Evolutionary conservation across 441 rosid genomes (phyloP).

Genomic region (Gossypium trilobum): DNA sequence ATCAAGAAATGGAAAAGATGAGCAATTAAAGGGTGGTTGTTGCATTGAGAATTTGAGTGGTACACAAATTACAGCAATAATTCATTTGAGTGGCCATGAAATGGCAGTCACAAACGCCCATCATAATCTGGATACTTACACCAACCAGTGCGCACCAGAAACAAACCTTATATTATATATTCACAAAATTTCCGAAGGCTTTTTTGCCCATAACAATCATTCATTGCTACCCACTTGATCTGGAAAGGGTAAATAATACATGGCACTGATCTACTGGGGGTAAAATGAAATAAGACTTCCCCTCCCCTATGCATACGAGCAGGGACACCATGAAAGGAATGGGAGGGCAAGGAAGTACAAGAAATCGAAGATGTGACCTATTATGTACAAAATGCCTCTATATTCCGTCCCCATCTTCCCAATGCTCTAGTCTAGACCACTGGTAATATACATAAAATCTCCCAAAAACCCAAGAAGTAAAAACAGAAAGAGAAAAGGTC

Average conservation of each 20-base stretch:
- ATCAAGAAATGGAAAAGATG: neutral
- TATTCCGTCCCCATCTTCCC: conserved; percentile 49
- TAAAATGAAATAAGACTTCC: conserved; percentile 29
- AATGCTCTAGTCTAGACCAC: conserved; percentile 41
- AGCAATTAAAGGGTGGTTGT: neutral
- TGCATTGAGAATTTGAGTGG: neutral
- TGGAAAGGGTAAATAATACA: conserved; percentile 41
- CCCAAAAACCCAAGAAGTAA: conserved; percentile 18
- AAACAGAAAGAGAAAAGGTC: conserved; percentile 12
- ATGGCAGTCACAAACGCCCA: conserved; percentile 5
- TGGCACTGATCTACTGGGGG: conserved; percentile 43
- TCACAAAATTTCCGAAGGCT: conserved; percentile 46
- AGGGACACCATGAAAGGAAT: conserved; percentile 19
- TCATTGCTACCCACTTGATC: conserved; percentile 33
- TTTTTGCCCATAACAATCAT: conserved; percentile 47
- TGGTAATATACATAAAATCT: conserved; percentile 47
- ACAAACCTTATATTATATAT: conserved; percentile 39
- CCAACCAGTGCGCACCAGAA: conserved; percentile 21
- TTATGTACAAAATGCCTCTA: conserved; percentile 53
- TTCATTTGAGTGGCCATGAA: neutral
- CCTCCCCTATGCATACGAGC: conserved; percentile 12
- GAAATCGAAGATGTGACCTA: conserved; percentile 45
- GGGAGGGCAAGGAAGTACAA: conserved; percentile 18
- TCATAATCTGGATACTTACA: conserved; percentile 12
- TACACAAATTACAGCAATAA: neutral